These are phyloP conservation scores for Globisporangium spinosum DNA, from an alignment of 352 stramenopile species.

Conservation along the genomic window DNA sequence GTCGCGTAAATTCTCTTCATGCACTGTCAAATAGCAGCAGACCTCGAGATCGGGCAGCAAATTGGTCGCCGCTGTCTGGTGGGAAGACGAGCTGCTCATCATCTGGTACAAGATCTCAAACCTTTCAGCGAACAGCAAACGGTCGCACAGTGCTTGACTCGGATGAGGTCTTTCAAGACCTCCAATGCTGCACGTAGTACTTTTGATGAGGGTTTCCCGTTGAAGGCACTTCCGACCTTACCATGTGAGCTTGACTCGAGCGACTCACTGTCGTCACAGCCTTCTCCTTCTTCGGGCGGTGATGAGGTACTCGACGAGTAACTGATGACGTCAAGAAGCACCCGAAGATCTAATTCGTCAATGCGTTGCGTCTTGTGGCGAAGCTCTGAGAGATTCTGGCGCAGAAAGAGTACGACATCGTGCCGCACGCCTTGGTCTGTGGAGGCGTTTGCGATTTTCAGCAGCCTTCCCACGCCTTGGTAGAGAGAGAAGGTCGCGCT, in stretches of 20 bases:
- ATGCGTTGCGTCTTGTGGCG: conserved; percentile 28
- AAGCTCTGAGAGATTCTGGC: conserved; percentile 23
- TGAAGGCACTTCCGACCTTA: not conserved
- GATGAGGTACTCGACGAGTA: not conserved
- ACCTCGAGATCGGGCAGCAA: conserved; percentile 31
- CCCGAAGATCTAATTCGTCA: conserved; percentile 21
- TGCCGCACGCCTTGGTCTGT: conserved; percentile 6
- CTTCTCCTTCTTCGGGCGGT: not conserved
- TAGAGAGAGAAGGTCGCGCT: conserved; percentile 22
- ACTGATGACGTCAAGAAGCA: conserved; percentile 22
- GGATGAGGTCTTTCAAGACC: conserved; percentile 28
- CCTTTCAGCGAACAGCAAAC: conserved; percentile 21
- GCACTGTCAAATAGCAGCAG: conserved; percentile 32
- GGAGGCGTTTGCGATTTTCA: conserved; percentile 18
- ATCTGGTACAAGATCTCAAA: conserved; percentile 30
- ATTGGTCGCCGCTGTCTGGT: conserved; percentile 19
- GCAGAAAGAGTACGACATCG: conserved; percentile 24
- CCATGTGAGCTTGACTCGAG: not conserved
- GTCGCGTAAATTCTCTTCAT: conserved; percentile 25
- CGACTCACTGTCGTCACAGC: conserved; percentile 8
- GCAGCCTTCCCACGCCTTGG: conserved; percentile 22
- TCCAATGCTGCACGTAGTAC: conserved; percentile 24
- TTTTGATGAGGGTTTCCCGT: conserved; percentile 11
- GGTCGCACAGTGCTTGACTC: conserved; percentile 27
- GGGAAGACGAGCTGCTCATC: conserved; percentile 26